These are phyloP conservation scores for Diversispora epigaea DNA, from an alignment of 192 early-diverging fungal genomes.

Conservation along the genomic window DNA sequence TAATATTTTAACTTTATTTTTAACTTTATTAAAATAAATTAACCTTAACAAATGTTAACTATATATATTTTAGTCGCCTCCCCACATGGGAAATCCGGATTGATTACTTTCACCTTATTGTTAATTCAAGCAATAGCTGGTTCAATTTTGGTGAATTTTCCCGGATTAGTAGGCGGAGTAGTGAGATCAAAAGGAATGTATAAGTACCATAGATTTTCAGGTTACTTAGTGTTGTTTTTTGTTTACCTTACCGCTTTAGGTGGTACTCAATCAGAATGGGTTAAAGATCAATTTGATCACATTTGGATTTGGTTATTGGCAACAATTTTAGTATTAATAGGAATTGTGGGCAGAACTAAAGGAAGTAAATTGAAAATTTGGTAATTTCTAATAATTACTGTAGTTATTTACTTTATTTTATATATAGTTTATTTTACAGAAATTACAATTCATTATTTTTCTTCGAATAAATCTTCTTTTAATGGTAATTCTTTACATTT, in stretches of 20 bases:
- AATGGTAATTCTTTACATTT: slow-evolving; percentile 9
- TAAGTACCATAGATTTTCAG: slow-evolving; percentile 44
- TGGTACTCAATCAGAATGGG: slow-evolving; percentile 39
- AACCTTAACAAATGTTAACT: too few relatives aligned
- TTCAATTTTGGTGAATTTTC: slow-evolving; percentile 34
- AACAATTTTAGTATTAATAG: background rate
- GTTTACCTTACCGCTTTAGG: slow-evolving; percentile 40
- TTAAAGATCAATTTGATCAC: slow-evolving; percentile 22
- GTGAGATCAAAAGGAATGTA: slow-evolving; percentile 36
- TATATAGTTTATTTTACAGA: too few relatives aligned
- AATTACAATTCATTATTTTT: background rate
- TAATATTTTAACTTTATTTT: background rate
- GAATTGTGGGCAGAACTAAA: background rate
- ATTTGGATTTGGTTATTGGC: slow-evolving; percentile 29
- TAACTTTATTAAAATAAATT: background rate
- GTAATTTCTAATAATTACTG: background rate
- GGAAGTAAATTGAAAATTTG: slow-evolving; percentile 22
- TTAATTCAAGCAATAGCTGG: slow-evolving; percentile 40
- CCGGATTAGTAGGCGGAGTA: slow-evolving; percentile 34
- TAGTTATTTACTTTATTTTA: too few relatives aligned
- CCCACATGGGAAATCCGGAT: slow-evolving; percentile 39
- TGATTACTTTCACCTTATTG: slow-evolving; percentile 34
- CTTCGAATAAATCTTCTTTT: slow-evolving; percentile 16
- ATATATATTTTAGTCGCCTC: background rate
- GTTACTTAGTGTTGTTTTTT: slow-evolving; percentile 38